Percentiles rank a stretch among this genome's conserved stretches.
Evolutionary conservation across 2,329 filamentous ascomycete genomes (phyloP).

Genomic region (Purpureocillium takamizusanense): DNA sequence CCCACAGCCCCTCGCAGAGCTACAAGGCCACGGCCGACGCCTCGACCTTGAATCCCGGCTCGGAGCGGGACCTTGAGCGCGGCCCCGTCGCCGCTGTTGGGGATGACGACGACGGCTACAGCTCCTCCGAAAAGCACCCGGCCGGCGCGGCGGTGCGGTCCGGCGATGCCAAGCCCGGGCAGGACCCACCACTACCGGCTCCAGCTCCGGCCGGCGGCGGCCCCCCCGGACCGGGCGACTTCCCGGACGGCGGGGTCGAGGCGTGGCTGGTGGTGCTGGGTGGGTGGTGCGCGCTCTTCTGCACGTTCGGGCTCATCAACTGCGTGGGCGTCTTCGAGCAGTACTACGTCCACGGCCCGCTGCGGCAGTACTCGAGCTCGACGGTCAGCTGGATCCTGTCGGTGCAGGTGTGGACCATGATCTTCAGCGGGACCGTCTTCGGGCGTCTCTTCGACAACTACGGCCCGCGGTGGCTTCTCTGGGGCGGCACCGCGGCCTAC

Average conservation of each 20-base stretch:
- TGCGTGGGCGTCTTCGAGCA: slow-evolving; percentile 47
- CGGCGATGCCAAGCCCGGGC: neutral
- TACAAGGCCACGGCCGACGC: too few relatives aligned
- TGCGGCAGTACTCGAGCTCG: slow-evolving; percentile 38
- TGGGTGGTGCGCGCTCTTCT: slow-evolving; percentile 33
- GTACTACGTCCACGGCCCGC: slow-evolving; percentile 43
- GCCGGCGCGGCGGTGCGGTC: neutral
- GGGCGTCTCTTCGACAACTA: slow-evolving; percentile 57
- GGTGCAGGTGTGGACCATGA: slow-evolving; percentile 37
- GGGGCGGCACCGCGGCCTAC: slow-evolving; percentile 44
- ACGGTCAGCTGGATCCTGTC: slow-evolving; percentile 53
- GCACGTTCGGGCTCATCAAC: slow-evolving; percentile 35
- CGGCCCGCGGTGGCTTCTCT: slow-evolving; percentile 50
- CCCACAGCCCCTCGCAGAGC: too few relatives aligned
- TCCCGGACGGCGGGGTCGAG: slow-evolving; percentile 48
- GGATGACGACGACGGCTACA: neutral
- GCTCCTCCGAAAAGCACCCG: neutral
- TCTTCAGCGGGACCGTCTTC: slow-evolving; percentile 40
- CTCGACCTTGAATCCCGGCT: too few relatives aligned
- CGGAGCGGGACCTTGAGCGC: too few relatives aligned
- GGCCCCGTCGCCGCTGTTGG: too few relatives aligned
- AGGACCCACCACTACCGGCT: too few relatives aligned
- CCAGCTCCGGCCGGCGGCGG: neutral
- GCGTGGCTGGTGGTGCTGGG: slow-evolving; percentile 50
- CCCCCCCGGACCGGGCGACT: slow-evolving; percentile 32